These are phyloP conservation scores for Entrophospora sp. DNA, from an alignment of 192 early-diverging fungal species.

Conservation along the genomic window DNA sequence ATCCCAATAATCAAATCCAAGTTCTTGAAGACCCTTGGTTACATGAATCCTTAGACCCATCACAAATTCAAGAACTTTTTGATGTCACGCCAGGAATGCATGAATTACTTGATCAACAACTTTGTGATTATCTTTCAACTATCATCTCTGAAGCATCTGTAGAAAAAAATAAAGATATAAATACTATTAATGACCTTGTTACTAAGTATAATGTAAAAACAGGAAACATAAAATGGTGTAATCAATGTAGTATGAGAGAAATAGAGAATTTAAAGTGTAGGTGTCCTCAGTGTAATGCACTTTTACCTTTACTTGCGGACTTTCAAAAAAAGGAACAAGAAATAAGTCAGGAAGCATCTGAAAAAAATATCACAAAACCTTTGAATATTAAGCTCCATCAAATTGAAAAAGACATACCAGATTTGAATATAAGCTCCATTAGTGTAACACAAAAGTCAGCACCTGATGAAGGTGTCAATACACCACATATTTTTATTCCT, in stretches of 20 bases:
- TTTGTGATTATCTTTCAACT: slow-evolving; percentile 15
- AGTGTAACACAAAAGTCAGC: neutral
- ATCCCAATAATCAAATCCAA: slow-evolving; percentile 1
- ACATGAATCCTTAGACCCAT: too few species aligned
- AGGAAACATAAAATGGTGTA: slow-evolving; percentile 9
- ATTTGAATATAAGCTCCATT: too few species aligned
- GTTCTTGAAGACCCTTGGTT: slow-evolving; percentile 10
- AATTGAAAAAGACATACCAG: too few species aligned
- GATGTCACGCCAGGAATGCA: neutral
- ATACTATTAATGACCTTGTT: slow-evolving; percentile 7
- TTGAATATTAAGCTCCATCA: too few species aligned
- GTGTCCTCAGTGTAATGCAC: too few species aligned
- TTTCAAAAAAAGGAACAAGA: too few species aligned
- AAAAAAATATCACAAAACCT: too few species aligned
- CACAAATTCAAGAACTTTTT: slow-evolving; percentile 2
- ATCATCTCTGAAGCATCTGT: slow-evolving; percentile 2
- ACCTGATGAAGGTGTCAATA: neutral
- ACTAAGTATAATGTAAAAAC: neutral
- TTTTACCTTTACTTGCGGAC: too few species aligned
- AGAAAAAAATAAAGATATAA: slow-evolving; percentile 13
- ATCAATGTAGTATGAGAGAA: neutral
- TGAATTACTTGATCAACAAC: neutral
- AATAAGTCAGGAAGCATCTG: too few species aligned
- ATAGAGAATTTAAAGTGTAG: neutral
- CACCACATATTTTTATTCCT: slow-evolving; percentile 3